A percentile compares a stretch with the other conserved stretches of the same genome.
phyloP scores from a whole-genome alignment of 179 eudicot species.

The Nepenthes alata region DNA sequence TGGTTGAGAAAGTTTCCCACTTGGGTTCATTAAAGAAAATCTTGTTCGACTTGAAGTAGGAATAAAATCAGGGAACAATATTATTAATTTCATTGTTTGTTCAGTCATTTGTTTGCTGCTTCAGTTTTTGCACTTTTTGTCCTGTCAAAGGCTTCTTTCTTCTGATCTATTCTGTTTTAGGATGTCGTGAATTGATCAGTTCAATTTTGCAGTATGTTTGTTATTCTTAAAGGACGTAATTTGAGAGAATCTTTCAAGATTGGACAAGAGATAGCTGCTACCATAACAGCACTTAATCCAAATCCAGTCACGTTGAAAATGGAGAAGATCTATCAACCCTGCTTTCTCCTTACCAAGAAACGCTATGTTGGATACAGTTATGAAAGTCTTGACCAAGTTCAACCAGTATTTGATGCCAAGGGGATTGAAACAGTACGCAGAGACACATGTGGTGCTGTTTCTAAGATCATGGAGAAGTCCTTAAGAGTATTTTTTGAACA shows the following conservation, averaged over 20 bases:
- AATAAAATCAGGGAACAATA: neutral
- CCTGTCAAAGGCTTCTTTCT: neutral
- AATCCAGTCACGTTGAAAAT: conserved; percentile 75
- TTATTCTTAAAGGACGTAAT: conserved; percentile 74
- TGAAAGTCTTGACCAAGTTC: conserved; percentile 63
- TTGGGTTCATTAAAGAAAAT: neutral
- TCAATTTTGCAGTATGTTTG: conserved; percentile 72
- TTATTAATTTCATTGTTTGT: neutral
- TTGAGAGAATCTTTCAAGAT: conserved; percentile 56
- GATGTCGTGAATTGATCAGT: conserved; percentile 6
- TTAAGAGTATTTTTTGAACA: conserved; percentile 56
- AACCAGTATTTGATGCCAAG: conserved; percentile 86
- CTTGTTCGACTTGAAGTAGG: neutral
- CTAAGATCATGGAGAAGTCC: conserved; percentile 85
- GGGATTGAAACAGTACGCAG: conserved; percentile 95
- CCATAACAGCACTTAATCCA: conserved; percentile 66
- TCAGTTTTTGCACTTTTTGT: neutral
- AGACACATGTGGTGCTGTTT: conserved; percentile 90
- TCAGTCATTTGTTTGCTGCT: neutral
- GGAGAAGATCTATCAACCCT: conserved; percentile 93
- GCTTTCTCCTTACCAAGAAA: conserved; percentile 93
- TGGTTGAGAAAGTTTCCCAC: neutral
- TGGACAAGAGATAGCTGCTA: conserved; percentile 80
- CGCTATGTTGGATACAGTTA: conserved; percentile 93
- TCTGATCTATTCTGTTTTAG: neutral